Evolutionary conservation across 2,329 filamentous ascomycete species (phyloP).

Genomic region (Talaromyces pinophilus): DNA sequence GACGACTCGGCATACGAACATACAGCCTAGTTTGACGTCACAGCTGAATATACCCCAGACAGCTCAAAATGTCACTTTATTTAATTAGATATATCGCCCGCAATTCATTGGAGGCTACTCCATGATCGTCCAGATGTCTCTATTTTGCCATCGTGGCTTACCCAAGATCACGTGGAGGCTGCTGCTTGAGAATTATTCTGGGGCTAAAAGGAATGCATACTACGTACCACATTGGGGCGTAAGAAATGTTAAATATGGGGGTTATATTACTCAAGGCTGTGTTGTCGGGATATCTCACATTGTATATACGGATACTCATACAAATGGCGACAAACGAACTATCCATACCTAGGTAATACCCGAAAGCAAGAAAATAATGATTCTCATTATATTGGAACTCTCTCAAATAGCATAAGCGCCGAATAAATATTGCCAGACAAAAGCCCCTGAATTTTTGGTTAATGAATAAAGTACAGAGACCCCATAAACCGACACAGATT

Average conservation of each 20-base stretch:
- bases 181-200: background rate
- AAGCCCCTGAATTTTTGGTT: conserved; percentile 6
- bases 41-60: background rate
- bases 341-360: background rate
- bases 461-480: conserved; percentile 11
- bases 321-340: background rate
- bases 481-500: background rate
- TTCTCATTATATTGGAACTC: conserved; percentile 12
- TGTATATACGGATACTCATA: background rate
- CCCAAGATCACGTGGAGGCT: background rate
- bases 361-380: background rate
- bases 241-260: no score
- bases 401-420: conserved; percentile 4
- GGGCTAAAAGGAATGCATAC: background rate
- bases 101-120: background rate
- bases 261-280: background rate
- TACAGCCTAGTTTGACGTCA: background rate
- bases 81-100: background rate
- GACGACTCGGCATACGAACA: background rate
- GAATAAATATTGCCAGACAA: conserved; percentile 2
- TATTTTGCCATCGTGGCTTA: background rate
- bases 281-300: background rate
- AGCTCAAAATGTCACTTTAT: background rate
- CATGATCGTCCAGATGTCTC: background rate
- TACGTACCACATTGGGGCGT: no score